Conservation (phyloP, 73 alveolate genomes). For the Durusdinium trenchii region DNA sequence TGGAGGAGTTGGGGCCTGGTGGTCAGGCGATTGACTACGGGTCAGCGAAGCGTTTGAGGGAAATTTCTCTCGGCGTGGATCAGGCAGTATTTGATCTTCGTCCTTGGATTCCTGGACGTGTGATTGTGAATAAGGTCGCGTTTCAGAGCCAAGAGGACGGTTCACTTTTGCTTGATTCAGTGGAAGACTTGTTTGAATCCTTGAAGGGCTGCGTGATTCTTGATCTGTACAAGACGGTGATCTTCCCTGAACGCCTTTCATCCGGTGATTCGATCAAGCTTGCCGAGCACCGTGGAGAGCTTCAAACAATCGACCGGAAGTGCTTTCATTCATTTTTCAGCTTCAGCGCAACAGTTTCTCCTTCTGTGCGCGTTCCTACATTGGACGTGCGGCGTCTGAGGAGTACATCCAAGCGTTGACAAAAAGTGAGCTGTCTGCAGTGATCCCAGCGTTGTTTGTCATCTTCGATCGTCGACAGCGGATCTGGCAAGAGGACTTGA, state of each 20-base stretch:
- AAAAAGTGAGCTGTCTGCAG: not conserved
- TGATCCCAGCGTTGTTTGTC: not conserved
- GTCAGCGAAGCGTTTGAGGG: too few relatives aligned
- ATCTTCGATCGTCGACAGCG: not conserved
- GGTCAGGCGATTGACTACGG: too few relatives aligned
- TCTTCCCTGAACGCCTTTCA: too few relatives aligned
- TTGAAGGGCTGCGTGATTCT: not conserved
- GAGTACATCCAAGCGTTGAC: not conserved
- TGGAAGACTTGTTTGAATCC: not conserved
- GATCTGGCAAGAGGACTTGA: not conserved
- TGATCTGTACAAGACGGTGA: constrained; percentile 38
- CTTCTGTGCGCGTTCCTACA: not conserved
- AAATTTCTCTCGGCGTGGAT: too few relatives aligned
- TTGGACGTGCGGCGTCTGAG: not conserved
- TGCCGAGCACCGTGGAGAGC: not conserved
- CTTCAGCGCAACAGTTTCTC: not conserved
- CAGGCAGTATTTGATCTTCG: too few relatives aligned
- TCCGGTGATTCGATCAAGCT: too few relatives aligned
- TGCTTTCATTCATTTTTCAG: not conserved
- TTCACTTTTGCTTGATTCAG: not conserved
- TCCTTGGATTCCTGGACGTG: too few relatives aligned
- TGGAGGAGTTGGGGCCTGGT: too few relatives aligned
- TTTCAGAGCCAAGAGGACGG: too few relatives aligned
- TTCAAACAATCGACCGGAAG: not conserved
- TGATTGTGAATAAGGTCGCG: too few relatives aligned